A percentile compares a stretch with the other conserved stretches of the same genome.
These are phyloP conservation scores for Raphanus hybrid DNA, from an alignment of 441 rosid genomes.

Conservation along the genomic window DNA sequence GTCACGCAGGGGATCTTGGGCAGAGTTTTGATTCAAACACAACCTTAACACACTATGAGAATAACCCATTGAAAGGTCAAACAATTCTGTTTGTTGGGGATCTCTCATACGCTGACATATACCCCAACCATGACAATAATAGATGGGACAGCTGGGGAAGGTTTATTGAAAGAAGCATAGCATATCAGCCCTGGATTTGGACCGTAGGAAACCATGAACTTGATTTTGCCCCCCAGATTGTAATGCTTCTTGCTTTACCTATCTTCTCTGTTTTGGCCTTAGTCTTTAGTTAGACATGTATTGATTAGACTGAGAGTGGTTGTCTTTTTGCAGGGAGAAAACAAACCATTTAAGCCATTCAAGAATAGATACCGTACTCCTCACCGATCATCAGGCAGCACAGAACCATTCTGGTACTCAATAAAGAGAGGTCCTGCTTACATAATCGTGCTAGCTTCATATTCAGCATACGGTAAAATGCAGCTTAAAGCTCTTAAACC, in stretches of 20 bases:
- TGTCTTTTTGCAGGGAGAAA: slow-evolving; percentile 64
- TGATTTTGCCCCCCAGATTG: slow-evolving; percentile 70
- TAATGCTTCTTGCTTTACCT: slow-evolving; percentile 41
- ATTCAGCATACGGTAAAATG: slow-evolving; percentile 76
- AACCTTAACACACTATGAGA: slow-evolving; percentile 76
- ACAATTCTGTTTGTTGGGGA: slow-evolving; percentile 78
- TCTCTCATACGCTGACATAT: slow-evolving; percentile 79
- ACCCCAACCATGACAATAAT: slow-evolving; percentile 62
- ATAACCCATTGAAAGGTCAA: slow-evolving; percentile 64
- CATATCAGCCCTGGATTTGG: slow-evolving; percentile 98
- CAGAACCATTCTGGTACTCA: slow-evolving; percentile 84
- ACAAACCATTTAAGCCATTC: slow-evolving; percentile 74
- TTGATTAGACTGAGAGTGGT: slow-evolving; percentile 15
- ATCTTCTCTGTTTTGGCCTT: slow-evolving; percentile 13
- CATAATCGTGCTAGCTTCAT: slow-evolving; percentile 79
- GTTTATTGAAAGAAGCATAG: slow-evolving; percentile 73
- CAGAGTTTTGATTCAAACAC: slow-evolving; percentile 80
- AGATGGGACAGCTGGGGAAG: slow-evolving; percentile 93
- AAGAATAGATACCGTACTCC: slow-evolving; percentile 70
- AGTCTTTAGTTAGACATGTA: too few relatives aligned
- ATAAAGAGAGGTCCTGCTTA: slow-evolving; percentile 86
- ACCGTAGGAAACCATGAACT: slow-evolving; percentile 86
- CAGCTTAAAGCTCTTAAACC: background rate
- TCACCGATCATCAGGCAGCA: slow-evolving; percentile 64
- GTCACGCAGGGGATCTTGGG: slow-evolving; percentile 85